Percentiles rank a stretch among this genome's conserved stretches.
These are phyloP conservation scores for Jatropha podagrica DNA, from an alignment of 441 rosid genomes.

Conservation along the genomic window DNA sequence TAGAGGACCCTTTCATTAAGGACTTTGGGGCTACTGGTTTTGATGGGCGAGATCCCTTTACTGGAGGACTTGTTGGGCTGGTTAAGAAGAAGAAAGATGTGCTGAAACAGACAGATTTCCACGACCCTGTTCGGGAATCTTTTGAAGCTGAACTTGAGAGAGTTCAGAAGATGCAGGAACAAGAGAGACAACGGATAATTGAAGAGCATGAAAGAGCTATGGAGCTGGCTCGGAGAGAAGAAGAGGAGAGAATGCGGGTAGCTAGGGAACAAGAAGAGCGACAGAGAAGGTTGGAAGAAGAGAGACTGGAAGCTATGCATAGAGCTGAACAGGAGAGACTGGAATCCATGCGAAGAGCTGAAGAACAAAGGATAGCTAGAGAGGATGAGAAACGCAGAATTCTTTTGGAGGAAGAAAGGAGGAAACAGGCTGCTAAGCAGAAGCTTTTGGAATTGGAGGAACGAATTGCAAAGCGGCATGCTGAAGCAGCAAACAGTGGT, in stretches of 20 bases:
- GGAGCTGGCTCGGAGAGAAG: constrained; percentile 84
- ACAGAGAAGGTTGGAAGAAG: constrained; percentile 75
- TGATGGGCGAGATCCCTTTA: constrained; percentile 74
- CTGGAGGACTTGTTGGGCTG: constrained; percentile 64
- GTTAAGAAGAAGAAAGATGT: constrained; percentile 82
- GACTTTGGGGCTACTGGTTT: constrained; percentile 56
- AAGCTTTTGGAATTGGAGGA: constrained; percentile 95
- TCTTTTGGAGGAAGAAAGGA: constrained; percentile 89
- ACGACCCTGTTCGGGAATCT: constrained; percentile 93
- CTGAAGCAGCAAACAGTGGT: constrained; percentile 51
- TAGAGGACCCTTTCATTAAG: constrained; percentile 64
- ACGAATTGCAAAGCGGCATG: constrained; percentile 81
- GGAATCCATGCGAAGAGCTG: constrained; percentile 71
- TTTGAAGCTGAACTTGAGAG: constrained; percentile 99
- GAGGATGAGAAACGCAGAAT: constrained; percentile 88
- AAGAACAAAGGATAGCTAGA: constrained; percentile 79
- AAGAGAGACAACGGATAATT: constrained; percentile 64
- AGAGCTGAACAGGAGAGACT: constrained; percentile 83
- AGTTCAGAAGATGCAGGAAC: constrained; percentile 96
- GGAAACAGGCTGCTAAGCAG: constrained; percentile 93
- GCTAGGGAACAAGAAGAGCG: constrained; percentile 79
- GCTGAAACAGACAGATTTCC: constrained; percentile 71
- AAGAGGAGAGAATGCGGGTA: constrained; percentile 73
- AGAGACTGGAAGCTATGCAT: constrained; percentile 84
- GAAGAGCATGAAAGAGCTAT: constrained; percentile 87